Conservation (phyloP, 495 filamentous ascomycete species). For the Tuber melanosporum region DNA sequence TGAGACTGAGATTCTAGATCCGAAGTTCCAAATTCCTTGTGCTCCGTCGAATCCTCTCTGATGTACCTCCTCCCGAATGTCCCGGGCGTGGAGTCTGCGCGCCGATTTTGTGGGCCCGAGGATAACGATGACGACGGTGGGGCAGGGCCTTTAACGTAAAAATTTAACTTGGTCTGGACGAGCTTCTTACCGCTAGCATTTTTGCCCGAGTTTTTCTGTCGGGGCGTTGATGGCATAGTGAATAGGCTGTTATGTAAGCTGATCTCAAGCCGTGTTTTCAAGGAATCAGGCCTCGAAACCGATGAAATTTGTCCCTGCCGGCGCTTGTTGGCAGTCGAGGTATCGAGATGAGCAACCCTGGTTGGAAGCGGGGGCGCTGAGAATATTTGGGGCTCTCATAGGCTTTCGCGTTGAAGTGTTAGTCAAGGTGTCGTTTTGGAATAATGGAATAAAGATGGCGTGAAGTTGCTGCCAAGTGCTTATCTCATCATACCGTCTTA, state of each 20-base stretch:
- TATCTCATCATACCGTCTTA: background rate
- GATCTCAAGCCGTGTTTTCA: background rate
- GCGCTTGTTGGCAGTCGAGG: background rate
- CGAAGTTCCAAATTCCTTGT: constrained; percentile 5
- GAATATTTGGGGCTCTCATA: background rate
- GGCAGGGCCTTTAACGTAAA: background rate
- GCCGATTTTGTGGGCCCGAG: constrained; percentile 2
- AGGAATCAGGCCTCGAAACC: background rate
- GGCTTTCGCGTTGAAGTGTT: background rate
- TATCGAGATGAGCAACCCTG: background rate
- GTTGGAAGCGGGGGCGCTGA: background rate
- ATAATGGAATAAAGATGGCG: background rate
- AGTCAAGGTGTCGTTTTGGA: background rate
- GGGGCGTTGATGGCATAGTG: constrained; percentile 19
- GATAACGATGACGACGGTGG: background rate
- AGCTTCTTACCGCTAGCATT: constrained; percentile 21
- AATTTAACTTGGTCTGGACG: constrained; percentile 23
- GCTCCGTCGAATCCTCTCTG: constrained; percentile 9
- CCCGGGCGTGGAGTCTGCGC: background rate
- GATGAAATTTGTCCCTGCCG: background rate
- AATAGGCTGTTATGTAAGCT: background rate
- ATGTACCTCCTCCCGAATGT: background rate
- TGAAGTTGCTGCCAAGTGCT: background rate
- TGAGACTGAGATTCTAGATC: background rate
- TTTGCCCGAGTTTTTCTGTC: constrained; percentile 7